Base-by-base conservation (phyloP, 2,329 filamentous ascomycete species). In the Verticillium isaacii region DNA sequence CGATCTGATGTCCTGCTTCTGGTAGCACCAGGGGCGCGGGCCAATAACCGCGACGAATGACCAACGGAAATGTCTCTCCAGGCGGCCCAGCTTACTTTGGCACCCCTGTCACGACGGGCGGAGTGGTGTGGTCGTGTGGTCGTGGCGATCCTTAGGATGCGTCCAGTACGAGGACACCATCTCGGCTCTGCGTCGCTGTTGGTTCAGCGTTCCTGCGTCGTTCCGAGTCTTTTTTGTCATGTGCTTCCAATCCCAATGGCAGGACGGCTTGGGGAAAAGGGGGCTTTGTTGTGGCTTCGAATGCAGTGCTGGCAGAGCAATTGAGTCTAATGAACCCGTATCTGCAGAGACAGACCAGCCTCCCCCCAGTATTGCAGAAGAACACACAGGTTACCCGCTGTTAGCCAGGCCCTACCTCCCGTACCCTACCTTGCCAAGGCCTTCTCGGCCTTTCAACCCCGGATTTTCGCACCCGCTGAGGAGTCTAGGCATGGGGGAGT, bases 1-100 rank as follows among this genome's bases (percentile, higher is more conserved):
- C 57, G 57, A 58, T 58, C 37, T 41, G 37, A 58, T 58, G 57
- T 41, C 57, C 41, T 58, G 57, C 57, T 58, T 58, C 37, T 58
- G 36, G 36, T n/a, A 25, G 57, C 57, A 25, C 57, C 36, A 50
- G 37, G 57, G 57, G 23, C 29, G n/a, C 17, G 9, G 57, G 23
- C 57, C 57, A 57, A 57, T 57, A n/a, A 32, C 15, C 17, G 12
- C 17, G 57, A 11, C 11, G 36, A 9, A 32, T 58, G 39, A 58
- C 57, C 57, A 41, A 23, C 23, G 19, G 57, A 57, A 57, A 57
- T 57, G 45, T 23, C 45, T 15, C 17, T 15, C 37, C 14, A 41
- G 37, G 17, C 14, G 37, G 37, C 37, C 37, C 37, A 41, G 37
- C 37, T 41, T 52, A 19, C 45, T 52, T 11, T 12, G 45, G n/a